Evolutionary conservation across 2,329 filamentous ascomycete genomes (phyloP).

Genomic region (Venturia oleaginea): DNA sequence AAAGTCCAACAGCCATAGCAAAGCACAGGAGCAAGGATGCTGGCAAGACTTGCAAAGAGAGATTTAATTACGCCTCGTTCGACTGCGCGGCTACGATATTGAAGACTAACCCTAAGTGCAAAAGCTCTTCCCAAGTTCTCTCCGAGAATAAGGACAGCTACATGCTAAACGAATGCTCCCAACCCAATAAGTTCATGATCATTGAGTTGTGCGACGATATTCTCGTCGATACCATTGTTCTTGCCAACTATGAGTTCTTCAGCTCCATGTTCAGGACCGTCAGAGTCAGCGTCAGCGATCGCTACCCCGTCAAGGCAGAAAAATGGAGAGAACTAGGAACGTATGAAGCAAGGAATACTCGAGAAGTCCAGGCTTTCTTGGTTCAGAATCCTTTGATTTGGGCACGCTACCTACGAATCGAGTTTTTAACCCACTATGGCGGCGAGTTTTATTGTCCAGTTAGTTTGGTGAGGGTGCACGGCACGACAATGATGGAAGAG

Average conservation of each 20-base stretch:
- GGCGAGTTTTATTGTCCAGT: conserved; percentile 96
- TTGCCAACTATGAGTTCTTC: conserved; percentile 98
- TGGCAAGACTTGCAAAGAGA: conserved; percentile 93
- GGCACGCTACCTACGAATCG: conserved; percentile 85
- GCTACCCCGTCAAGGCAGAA: conserved; percentile 84
- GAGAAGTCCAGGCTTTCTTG: conserved; percentile 88
- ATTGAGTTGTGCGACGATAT: conserved; percentile 84
- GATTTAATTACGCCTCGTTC: conserved; percentile 95
- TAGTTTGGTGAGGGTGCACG: conserved; percentile 83
- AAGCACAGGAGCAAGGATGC: conserved; percentile 71
- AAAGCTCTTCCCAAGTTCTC: conserved; percentile 79
- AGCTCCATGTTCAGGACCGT: conserved; percentile 93
- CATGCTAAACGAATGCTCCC: conserved; percentile 87
- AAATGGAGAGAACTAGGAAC: conserved; percentile 85
- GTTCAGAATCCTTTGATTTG: conserved; percentile 93
- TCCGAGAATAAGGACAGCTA: conserved; percentile 98
- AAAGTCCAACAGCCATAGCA: conserved; percentile 22
- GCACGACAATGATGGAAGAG: conserved; percentile 89
- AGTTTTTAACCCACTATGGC: conserved; percentile 88
- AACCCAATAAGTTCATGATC: conserved; percentile 84
- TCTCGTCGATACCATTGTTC: conserved; percentile 87
- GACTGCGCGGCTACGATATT: conserved; percentile 90
- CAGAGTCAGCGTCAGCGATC: conserved; percentile 83
- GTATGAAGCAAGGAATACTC: conserved; percentile 84
- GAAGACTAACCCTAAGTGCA: conserved; percentile 79